Percentiles rank a stretch among this genome's conserved stretches.
phyloP scores from a whole-genome alignment of 2,329 filamentous ascomycete species.

The Venturia aucupariae region DNA sequence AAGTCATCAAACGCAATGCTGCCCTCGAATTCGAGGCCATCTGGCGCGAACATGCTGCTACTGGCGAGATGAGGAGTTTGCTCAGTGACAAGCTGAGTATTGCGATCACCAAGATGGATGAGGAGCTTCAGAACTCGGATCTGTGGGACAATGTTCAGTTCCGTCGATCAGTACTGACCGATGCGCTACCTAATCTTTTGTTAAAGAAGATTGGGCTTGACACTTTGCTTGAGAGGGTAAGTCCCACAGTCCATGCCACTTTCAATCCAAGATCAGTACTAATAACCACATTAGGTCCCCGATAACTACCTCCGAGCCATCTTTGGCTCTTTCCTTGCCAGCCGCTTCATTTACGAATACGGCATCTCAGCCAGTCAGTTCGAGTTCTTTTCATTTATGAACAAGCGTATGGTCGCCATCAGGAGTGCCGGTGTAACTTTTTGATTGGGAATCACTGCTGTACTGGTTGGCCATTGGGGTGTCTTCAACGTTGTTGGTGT shows the following conservation, averaged over 20 bases:
- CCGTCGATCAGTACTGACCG: constrained; percentile 65
- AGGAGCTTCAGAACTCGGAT: constrained; percentile 88
- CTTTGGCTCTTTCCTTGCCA: constrained; percentile 91
- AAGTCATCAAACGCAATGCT: constrained; percentile 84
- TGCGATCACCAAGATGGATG: constrained; percentile 92
- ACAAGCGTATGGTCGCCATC: constrained; percentile 32
- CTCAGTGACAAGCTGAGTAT: constrained; percentile 83
- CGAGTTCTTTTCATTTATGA: constrained; percentile 89
- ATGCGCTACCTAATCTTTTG: constrained; percentile 78
- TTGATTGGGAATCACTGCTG: not conserved
- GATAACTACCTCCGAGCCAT: constrained; percentile 89
- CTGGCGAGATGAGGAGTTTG: constrained; percentile 69
- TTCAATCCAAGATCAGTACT: constrained; percentile 14
- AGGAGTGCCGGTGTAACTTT: not conserved
- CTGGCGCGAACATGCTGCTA: constrained; percentile 86
- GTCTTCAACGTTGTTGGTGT: not conserved
- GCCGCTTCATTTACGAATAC: constrained; percentile 92
- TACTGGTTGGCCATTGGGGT: not conserved
- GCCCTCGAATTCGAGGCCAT: constrained; percentile 94
- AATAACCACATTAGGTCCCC: constrained; percentile 51
- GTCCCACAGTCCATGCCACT: constrained; percentile 21
- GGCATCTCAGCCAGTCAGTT: constrained; percentile 91
- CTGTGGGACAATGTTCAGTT: constrained; percentile 79
- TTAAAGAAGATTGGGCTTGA: constrained; percentile 86
- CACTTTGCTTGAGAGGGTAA: constrained; percentile 69